These are phyloP conservation scores for Fusarium duplospermum DNA, from an alignment of 2,329 filamentous ascomycete genomes.

Conservation along the genomic window DNA sequence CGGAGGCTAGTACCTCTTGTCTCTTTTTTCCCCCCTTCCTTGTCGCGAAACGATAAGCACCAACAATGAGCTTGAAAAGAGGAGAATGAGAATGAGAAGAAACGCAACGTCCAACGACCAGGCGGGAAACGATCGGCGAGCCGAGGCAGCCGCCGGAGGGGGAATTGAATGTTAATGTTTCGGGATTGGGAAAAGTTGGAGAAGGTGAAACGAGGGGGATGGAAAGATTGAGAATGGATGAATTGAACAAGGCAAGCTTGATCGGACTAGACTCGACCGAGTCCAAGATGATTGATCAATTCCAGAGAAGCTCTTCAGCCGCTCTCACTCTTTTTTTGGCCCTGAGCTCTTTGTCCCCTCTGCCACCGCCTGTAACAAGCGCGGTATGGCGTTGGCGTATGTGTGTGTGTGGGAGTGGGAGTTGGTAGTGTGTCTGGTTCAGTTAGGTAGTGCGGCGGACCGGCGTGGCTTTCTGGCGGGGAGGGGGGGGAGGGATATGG, in stretches of 20 bases:
- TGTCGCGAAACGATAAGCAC: slow-evolving; percentile 7
- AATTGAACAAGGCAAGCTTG: not conserved
- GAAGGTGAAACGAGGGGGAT: not conserved
- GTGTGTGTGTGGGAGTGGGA: not conserved
- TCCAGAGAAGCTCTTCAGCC: not conserved
- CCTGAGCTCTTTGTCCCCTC: not conserved
- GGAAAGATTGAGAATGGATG: not conserved
- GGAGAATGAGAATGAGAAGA: slow-evolving; percentile 7
- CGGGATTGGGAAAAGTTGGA: not conserved
- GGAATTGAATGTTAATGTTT: slow-evolving; percentile 1
- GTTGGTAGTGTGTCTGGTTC: not conserved
- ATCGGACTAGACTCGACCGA: not conserved
- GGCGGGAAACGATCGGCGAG: slow-evolving; percentile 27
- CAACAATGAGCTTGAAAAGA: slow-evolving; percentile 7
- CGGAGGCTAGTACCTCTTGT: slow-evolving; percentile 20
- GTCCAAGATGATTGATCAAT: not conserved
- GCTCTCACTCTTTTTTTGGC: not conserved
- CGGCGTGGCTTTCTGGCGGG: slow-evolving; percentile 17
- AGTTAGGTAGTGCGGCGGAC: not conserved
- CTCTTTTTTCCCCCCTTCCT: not conserved
- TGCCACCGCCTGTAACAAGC: not conserved
- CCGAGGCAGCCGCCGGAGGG: slow-evolving; percentile 28
- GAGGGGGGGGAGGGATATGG: not conserved
- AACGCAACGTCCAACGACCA: not conserved
- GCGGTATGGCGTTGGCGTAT: not conserved